Conservation (phyloP, 805 yeast species). For the Candida boleticola region DNA sequence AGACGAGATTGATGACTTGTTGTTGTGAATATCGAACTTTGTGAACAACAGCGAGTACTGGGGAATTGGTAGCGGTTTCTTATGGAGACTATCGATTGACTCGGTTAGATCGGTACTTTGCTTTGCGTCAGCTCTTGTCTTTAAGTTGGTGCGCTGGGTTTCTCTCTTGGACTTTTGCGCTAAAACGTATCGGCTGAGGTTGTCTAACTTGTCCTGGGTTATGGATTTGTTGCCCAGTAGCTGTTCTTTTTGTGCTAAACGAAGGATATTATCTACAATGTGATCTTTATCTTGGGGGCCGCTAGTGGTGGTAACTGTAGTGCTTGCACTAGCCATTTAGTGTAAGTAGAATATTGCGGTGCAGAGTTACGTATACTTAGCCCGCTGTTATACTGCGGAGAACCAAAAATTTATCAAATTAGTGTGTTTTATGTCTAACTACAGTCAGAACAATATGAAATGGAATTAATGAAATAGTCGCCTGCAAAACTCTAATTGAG, state of each 20-base stretch:
- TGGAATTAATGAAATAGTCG: too few relatives aligned
- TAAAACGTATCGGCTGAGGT: slow-evolving; percentile 25
- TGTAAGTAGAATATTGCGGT: background rate
- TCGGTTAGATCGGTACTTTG: background rate
- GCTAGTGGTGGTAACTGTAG: background rate
- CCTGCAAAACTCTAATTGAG: too few relatives aligned
- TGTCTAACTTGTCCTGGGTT: slow-evolving; percentile 34
- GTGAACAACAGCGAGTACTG: slow-evolving; percentile 33
- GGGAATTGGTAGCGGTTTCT: slow-evolving; percentile 23
- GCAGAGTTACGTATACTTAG: too few relatives aligned
- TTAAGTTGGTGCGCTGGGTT: too few relatives aligned
- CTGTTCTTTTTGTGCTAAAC: slow-evolving; percentile 37
- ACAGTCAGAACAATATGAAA: too few relatives aligned
- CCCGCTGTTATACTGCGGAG: too few relatives aligned
- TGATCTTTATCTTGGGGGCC: slow-evolving; percentile 1
- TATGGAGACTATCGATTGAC: background rate
- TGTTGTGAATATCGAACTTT: slow-evolving; percentile 23
- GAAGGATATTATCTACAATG: slow-evolving; percentile 6
- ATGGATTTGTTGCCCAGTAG: slow-evolving; percentile 35
- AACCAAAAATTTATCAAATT: too few relatives aligned
- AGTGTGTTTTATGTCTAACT: too few relatives aligned
- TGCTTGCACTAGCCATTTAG: too few relatives aligned
- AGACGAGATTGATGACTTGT: background rate
- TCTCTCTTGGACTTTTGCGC: slow-evolving; percentile 9
- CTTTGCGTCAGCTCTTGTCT: background rate